Conservation (phyloP, 257 asterid genomes). For the Solanum lignicaule region DNA sequence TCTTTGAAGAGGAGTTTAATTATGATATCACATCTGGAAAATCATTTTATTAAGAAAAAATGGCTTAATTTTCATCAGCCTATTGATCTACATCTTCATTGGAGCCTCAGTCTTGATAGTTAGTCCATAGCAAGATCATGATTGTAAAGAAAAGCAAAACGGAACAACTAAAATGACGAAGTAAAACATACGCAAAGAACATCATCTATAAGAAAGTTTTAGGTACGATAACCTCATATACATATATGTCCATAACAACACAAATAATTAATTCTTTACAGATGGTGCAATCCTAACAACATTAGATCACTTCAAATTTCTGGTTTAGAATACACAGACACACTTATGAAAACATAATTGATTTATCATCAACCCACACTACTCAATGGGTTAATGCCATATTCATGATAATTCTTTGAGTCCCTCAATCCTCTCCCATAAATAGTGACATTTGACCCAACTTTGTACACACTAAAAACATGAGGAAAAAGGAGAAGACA, state of each 20-base stretch:
- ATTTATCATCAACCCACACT: too few species aligned
- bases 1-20: neutral
- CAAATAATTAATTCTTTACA: too few species aligned
- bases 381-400: too few species aligned
- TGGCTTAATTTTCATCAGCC: neutral
- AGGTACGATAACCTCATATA: too few species aligned
- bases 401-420: too few species aligned
- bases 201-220: too few species aligned
- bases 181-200: too few species aligned
- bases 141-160: neutral
- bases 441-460: neutral
- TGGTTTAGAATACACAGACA: neutral
- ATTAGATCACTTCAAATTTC: neutral
- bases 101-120: neutral
- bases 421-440: too few species aligned
- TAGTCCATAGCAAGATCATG: neutral
- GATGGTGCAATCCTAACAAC: neutral
- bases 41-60: neutral
- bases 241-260: too few species aligned
- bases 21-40: neutral
- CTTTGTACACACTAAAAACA: neutral
- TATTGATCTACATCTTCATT: neutral
- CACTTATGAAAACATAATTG: neutral
- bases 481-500: neutral
- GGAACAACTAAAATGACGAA: too few species aligned